These are phyloP conservation scores for Lachnellula arida DNA, from an alignment of 2,329 filamentous ascomycete genomes.

Conservation along the genomic window DNA sequence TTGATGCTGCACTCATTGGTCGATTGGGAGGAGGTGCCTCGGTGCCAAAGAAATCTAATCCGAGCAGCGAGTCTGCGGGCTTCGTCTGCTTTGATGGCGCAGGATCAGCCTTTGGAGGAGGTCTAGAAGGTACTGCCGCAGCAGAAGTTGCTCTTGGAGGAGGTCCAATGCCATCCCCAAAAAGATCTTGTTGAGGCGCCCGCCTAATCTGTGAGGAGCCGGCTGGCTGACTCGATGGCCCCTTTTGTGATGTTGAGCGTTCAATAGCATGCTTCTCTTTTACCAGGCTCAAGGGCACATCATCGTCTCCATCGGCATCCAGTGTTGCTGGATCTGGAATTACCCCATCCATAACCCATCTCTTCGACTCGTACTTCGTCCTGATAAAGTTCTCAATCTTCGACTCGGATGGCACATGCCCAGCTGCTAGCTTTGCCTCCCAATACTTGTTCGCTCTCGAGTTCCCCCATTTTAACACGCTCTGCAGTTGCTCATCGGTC, in stretches of 20 bases:
- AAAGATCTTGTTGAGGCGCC: constrained; percentile 67
- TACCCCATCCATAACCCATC: constrained; percentile 98
- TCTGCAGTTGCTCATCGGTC: constrained; percentile 97
- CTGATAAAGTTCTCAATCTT: constrained; percentile 99
- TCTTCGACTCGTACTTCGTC: constrained; percentile 97
- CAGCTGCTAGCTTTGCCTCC: constrained; percentile 88
- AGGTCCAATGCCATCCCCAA: constrained; percentile 67
- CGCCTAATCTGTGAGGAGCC: constrained; percentile 29
- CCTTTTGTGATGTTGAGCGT: constrained; percentile 36
- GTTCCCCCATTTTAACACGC: constrained; percentile 93
- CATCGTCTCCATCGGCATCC: constrained; percentile 80
- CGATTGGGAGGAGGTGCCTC: constrained; percentile 65
- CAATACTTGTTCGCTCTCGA: constrained; percentile 97
- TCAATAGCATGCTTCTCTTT: constrained; percentile 63
- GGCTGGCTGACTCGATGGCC: constrained; percentile 27
- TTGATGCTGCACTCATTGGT: constrained; percentile 74
- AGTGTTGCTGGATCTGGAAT: constrained; percentile 90
- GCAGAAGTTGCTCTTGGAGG: constrained; percentile 68
- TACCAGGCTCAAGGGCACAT: constrained; percentile 60
- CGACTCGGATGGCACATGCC: constrained; percentile 88
- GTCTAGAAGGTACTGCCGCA: constrained; percentile 51
- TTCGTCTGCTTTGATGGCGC: constrained; percentile 66
- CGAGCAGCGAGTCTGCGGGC: constrained; percentile 78
- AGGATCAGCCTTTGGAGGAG: constrained; percentile 55
- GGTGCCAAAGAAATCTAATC: constrained; percentile 85